Evolutionary conservation across 345 rosid genomes (phyloP).

Genomic region (Passiflora organensis): DNA sequence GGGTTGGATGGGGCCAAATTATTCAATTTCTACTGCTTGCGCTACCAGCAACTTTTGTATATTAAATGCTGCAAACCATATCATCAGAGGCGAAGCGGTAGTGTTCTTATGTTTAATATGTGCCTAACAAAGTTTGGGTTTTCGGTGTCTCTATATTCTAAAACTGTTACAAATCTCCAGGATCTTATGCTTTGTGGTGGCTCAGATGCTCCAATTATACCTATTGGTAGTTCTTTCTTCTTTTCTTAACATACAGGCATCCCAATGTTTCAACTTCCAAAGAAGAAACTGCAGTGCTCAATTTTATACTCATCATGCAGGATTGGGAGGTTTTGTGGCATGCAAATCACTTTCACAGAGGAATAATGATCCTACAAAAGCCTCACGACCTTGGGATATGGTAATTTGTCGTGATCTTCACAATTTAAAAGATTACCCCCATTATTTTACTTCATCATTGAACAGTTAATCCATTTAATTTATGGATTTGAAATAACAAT

Average conservation of each 20-base stretch:
- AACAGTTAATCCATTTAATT: no score
- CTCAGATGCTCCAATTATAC: slow-evolving; percentile 82
- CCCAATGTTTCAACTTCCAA: slow-evolving; percentile 3
- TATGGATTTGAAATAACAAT: no score
- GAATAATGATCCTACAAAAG: slow-evolving; percentile 81
- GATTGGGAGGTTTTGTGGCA: slow-evolving; percentile 95
- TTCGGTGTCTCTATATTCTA: neutral
- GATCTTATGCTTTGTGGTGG: slow-evolving; percentile 98
- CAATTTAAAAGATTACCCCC: no score
- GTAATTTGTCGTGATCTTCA: slow-evolving; percentile 40
- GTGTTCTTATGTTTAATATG: slow-evolving; percentile 31
- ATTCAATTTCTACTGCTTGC: slow-evolving; percentile 94
- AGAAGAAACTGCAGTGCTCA: slow-evolving; percentile 11
- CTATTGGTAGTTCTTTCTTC: slow-evolving; percentile 57
- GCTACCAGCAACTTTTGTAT: slow-evolving; percentile 95
- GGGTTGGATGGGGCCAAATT: slow-evolving; percentile 99
- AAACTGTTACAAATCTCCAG: slow-evolving; percentile 36
- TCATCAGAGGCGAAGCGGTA: slow-evolving; percentile 94
- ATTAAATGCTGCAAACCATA: slow-evolving; percentile 88
- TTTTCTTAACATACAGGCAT: neutral
- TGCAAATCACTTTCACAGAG: slow-evolving; percentile 87
- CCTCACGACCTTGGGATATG: slow-evolving; percentile 96
- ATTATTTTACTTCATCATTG: no score
- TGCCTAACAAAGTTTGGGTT: slow-evolving; percentile 4
- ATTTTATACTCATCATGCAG: slow-evolving; percentile 39